Percentiles rank a stretch among this genome's conserved stretches.
phyloP scores from a whole-genome alignment of 208 protist genomes.

The Entamoeba histolytica region DNA sequence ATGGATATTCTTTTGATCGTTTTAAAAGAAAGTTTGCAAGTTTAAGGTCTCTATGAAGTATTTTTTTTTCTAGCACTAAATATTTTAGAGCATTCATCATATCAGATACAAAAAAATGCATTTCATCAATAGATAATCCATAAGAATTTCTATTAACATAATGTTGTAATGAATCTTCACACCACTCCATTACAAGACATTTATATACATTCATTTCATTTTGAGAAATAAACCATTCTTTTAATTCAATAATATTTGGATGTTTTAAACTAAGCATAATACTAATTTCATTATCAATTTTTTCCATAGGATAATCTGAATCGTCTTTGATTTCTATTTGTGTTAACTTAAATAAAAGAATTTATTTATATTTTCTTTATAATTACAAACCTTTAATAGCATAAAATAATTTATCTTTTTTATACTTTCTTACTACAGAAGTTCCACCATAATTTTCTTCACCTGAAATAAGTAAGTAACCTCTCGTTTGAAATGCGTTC shows the following conservation, averaged over 20 bases:
- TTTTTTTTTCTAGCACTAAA: constrained; percentile 25
- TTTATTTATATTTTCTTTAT: not conserved
- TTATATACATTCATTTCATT: constrained; percentile 43
- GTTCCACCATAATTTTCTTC: not conserved
- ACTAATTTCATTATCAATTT: constrained; percentile 45
- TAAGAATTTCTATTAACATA: not conserved
- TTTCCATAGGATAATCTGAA: constrained; percentile 15
- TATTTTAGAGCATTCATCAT: constrained; percentile 9
- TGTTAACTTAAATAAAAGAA: not conserved
- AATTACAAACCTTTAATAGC: not conserved
- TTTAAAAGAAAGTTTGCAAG: constrained; percentile 33
- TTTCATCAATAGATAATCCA: constrained; percentile 22
- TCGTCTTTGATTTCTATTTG: not conserved
- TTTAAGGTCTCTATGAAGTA: constrained; percentile 42
- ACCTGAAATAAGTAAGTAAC: not conserved
- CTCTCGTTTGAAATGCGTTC: not conserved
- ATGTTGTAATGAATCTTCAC: constrained; percentile 21
- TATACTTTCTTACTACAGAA: not conserved
- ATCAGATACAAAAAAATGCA: constrained; percentile 38
- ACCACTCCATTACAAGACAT: constrained; percentile 36
- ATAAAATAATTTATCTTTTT: not conserved
- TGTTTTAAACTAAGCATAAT: constrained; percentile 38
- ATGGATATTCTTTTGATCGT: not conserved
- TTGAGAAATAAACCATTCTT: constrained; percentile 39
- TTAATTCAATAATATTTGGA: constrained; percentile 35